Evolutionary conservation across 2,329 filamentous ascomycete species (phyloP), one percentile per base, ranked within the genome.

Genomic region (Colletotrichum costaricense): DNA sequence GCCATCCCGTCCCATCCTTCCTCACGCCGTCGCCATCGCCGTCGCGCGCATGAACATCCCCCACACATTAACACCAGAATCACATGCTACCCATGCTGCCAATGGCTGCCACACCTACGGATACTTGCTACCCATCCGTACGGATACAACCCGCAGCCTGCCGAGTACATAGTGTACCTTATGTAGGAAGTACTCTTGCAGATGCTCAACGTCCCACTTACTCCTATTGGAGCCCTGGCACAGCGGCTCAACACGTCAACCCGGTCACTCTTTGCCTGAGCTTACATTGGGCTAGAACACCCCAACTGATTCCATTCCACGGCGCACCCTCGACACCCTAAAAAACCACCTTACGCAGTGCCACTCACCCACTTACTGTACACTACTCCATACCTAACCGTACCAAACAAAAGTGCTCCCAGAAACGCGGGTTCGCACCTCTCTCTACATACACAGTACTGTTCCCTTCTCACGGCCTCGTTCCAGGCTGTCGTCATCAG

Each of bases 171-270:
- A 4, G 26, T 26, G 26, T 26, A 12, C 9, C 11, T 35, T 35
- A 35, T 35, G 33, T 12, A 12, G 9, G 9, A 4, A 11, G 33
- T 35, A 12, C 33, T 35, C 33, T 4, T 35, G 33, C 33, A 35
- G 33, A 69, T 46, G 52, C 56, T 19, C 56, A 70, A 70, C 67
- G 70, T 64, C 67, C 60, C 70, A 70, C 66, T 28, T 57, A 54
- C 70, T 73, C 67, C 67, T 69, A 65, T 65, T 73, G 59, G 66
- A 65, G 59, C 67, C 70, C 70, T 70, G 67, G 62, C 67, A 49
- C 67, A 55, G 71, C 67, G 71, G 71, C 71, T 73, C 70, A 73
- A 73, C 70, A 73, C 28, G 46, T 65, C 71, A 73, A 73, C 67
- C 70, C 67, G 52, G 67, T 56, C 42, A 59, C 54, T 19, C 14